Base-by-base conservation (phyloP, 768 basidiomycete species). In the Hericium erinaceus region DNA sequence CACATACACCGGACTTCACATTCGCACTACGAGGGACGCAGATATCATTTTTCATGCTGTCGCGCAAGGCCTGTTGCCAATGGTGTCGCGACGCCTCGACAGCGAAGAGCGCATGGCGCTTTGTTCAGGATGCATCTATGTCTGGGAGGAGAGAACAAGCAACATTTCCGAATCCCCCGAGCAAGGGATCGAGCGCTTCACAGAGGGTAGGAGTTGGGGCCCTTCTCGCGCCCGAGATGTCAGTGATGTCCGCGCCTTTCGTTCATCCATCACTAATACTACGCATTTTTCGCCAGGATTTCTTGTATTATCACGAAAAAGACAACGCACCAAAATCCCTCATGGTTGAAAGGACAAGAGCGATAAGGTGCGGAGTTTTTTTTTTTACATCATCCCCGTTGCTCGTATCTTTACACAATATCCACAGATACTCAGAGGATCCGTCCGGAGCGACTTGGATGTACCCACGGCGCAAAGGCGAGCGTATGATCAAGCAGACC, bases 261-360 rank as follows among this genome's bases (percentile, higher is more conserved):
- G 56, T 40, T 28, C 20, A 18, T 46, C 48, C 46, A 48, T 48
- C 46, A 38, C 33, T 24, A 52, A 22, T 37, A 56, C 24, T 16
- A 48, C 40, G 26, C 48, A 11, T 28, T n/a, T 51, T 39, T 41
- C 24, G 48, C 57, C 40, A 73, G 68, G 71, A 72, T 57, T 75
- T 75, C 63, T 65, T 75, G 11, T 68, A 73, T 55, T 75, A 75
- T 57, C 68, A 72, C 52, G 74, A 75, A 63, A 75, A 74, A 63
- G 71, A 70, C 41, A 61, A 61, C 15, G 63, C 66, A 39, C 58
- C 63, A 12, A 62, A 67, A 38, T 64, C 64, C 9, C 40, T 64
- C 48, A 64, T 64, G 64, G 64, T 64, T 7, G 64, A 64, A 50
- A 53, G 64, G 20, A 64, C 62, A 9, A 55, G 62, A 24, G 63